Conservation (phyloP, 2,329 filamentous ascomycete genomes). For the Cadophora sp. region DNA sequence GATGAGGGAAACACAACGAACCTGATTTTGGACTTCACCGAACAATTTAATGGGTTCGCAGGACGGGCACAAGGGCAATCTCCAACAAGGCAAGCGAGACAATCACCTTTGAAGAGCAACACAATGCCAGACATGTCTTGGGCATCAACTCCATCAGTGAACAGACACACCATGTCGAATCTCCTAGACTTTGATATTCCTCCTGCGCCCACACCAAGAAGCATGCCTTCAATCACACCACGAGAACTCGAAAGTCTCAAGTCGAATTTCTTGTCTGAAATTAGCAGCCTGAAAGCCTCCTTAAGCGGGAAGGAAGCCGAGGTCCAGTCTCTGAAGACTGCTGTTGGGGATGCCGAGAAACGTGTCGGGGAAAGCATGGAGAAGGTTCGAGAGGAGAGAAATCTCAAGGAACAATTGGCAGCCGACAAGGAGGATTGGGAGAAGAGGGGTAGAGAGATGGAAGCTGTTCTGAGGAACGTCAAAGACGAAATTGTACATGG, state of each 20-base stretch:
- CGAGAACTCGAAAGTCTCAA: slow-evolving; percentile 93
- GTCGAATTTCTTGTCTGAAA: slow-evolving; percentile 88
- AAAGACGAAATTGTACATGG: slow-evolving; percentile 80
- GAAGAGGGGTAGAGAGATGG: slow-evolving; percentile 84
- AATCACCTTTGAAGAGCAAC: slow-evolving; percentile 52
- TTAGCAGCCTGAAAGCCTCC: slow-evolving; percentile 91
- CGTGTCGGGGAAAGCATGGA: slow-evolving; percentile 88
- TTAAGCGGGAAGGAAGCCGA: slow-evolving; percentile 94
- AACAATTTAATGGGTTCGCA: slow-evolving; percentile 68
- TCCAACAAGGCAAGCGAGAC: slow-evolving; percentile 54
- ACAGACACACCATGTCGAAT: slow-evolving; percentile 60
- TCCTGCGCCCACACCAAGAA: slow-evolving; percentile 90
- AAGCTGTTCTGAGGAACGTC: slow-evolving; percentile 78
- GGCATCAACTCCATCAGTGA: slow-evolving; percentile 37
- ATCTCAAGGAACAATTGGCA: slow-evolving; percentile 72
- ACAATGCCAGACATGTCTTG: slow-evolving; percentile 37
- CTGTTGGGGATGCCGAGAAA: slow-evolving; percentile 88
- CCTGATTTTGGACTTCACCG: slow-evolving; percentile 86
- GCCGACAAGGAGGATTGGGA: slow-evolving; percentile 85
- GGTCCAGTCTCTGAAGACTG: slow-evolving; percentile 83
- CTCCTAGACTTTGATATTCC: slow-evolving; percentile 92
- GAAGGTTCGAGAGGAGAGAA: slow-evolving; percentile 78
- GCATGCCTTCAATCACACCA: slow-evolving; percentile 87
- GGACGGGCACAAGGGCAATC: slow-evolving; percentile 50
- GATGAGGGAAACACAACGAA: slow-evolving; percentile 69